Base-by-base conservation (phyloP, 345 rosid genomes). In the Microcos paniculata region DNA sequence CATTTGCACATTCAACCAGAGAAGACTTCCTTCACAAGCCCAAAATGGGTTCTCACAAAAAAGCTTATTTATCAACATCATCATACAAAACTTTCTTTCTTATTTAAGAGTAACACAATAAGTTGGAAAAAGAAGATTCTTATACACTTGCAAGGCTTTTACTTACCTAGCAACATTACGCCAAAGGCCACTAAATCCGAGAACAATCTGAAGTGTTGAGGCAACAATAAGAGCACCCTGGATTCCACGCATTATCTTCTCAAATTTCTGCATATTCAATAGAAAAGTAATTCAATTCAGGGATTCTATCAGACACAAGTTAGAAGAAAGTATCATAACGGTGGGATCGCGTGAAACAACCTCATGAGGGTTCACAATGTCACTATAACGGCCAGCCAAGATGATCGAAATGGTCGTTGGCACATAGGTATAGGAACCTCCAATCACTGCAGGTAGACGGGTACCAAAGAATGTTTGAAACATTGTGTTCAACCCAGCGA, bases 181-280 rank as follows among this genome's bases (percentile, higher is more conserved):
- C 99, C 99, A 96, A 42, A 96, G 93, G 52, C 99, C 99, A 53
- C 99, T 96, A 84, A 96, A 96, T 68, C 99, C 99, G 62, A 93
- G 46, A 6, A 96, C 90, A 52, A 96, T 90, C 78, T 96, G 99
- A 26, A 96, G 90, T 77, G 93, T 86, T n/a, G 99, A 96, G 74
- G 97, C 94, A 78, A 96, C 97, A 59, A 96, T 93, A 59, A 96
- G 92, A 4, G 98, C 87, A 13, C 99, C 99, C 65, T 96, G 99
- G 43, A 84, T 87, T 69, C 94, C 98, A 40, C 92, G 85, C 98
- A 96, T 96, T 78, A 89, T 96, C 88, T 73, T 90, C 86, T 89
- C 86, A 76, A 96, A 96, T 79, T 87, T 93, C 99, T 93, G 87
- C 80, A 84, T 12, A 11, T 58, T 6, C 82, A 74, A 35, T 12